A percentile compares a stretch with the other conserved stretches of the same genome.
These are phyloP conservation scores for Calonectria henricotiae DNA, from an alignment of 2,329 filamentous ascomycete genomes.

Conservation along the genomic window DNA sequence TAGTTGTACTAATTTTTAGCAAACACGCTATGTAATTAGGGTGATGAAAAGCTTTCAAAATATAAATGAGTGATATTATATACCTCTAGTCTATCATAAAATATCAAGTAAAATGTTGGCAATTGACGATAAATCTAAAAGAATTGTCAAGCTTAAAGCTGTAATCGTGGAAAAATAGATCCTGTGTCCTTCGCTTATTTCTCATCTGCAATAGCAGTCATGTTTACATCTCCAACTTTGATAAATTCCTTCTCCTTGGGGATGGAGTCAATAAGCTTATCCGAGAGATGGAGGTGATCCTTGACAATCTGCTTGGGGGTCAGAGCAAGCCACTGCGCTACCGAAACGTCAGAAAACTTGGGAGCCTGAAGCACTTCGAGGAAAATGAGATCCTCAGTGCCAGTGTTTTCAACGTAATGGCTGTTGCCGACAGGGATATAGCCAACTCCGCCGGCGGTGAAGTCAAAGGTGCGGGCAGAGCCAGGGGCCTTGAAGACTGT, in stretches of 20 bases:
- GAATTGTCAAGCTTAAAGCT: background rate
- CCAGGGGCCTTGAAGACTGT: slow-evolving; percentile 28
- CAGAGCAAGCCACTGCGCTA: slow-evolving; percentile 28
- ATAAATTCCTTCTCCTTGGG: slow-evolving; percentile 31
- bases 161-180: background rate
- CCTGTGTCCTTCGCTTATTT: background rate
- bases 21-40: too few species aligned
- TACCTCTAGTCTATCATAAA: too few species aligned
- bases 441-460: slow-evolving; percentile 26
- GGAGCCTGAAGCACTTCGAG: slow-evolving; percentile 23
- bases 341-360: slow-evolving; percentile 28
- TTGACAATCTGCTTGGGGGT: slow-evolving; percentile 30
- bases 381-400: slow-evolving; percentile 29
- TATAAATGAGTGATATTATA: too few species aligned
- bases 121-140: background rate
- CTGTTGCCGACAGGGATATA: slow-evolving; percentile 31
- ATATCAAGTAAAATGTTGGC: too few species aligned
- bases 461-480: slow-evolving; percentile 28
- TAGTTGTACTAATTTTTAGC: too few species aligned
- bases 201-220: slow-evolving; percentile 22
- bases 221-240: slow-evolving; percentile 14
- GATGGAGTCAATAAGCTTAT: slow-evolving; percentile 22
- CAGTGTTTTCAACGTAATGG: slow-evolving; percentile 31
- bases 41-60: too few species aligned
- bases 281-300: slow-evolving; percentile 18